Evolutionary conservation across 495 filamentous ascomycete genomes (phyloP).

Genomic region (Tuber aestivum): DNA sequence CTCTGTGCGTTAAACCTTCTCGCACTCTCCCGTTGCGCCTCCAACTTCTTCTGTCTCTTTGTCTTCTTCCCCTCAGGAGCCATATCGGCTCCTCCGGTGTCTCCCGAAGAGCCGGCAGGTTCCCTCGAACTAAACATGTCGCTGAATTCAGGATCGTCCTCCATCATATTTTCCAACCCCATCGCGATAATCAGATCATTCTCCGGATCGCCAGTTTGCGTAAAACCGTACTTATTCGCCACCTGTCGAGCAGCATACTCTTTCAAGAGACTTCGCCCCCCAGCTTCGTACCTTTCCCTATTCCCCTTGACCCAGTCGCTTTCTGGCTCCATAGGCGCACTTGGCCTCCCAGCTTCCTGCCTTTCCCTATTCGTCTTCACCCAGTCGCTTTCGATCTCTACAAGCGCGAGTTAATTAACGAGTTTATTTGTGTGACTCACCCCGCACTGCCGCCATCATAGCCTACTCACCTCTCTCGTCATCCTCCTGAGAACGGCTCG

Average conservation of each 20-base stretch:
- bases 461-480: too few relatives aligned
- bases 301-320: conserved; percentile 6
- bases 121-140: not conserved
- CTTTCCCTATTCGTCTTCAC: not conserved
- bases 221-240: conserved; percentile 9
- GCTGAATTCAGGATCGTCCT: not conserved
- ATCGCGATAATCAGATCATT: conserved; percentile 20
- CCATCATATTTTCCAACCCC: conserved; percentile 15
- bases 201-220: conserved; percentile 19
- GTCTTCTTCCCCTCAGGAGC: conserved; percentile 9
- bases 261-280: conserved; percentile 15
- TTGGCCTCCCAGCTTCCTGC: not conserved
- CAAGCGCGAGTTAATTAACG: not conserved
- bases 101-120: not conserved
- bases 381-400: conserved; percentile 4
- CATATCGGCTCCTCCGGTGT: not conserved
- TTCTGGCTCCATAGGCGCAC: not conserved
- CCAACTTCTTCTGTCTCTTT: conserved; percentile 16
- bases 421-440: not conserved
- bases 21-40: conserved; percentile 40
- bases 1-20: not conserved
- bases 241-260: conserved; percentile 3
- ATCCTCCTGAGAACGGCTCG: not conserved
- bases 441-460: not conserved
- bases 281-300: conserved; percentile 12